phyloP scores from a whole-genome alignment of 148 eudicot species.

The Rhododendron kiyosumense region DNA sequence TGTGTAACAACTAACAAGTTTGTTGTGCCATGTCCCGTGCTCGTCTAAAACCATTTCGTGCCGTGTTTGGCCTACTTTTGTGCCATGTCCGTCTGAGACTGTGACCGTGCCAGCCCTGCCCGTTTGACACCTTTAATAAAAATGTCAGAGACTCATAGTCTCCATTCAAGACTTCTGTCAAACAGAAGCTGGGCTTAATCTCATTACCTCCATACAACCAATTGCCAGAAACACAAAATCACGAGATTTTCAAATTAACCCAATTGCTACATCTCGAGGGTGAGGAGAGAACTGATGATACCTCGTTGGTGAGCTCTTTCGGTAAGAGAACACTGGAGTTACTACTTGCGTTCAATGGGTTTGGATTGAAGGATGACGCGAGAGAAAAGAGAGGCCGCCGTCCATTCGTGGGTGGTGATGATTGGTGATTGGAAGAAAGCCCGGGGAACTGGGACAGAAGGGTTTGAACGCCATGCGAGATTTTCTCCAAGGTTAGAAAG shows the following conservation, averaged over 20 bases:
- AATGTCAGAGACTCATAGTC: no score
- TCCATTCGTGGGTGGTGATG: slow-evolving; percentile 18
- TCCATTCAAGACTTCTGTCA: slow-evolving; percentile 28
- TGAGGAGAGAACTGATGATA: slow-evolving; percentile 4
- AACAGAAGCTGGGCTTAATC: slow-evolving; percentile 22
- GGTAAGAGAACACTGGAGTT: slow-evolving; percentile 16
- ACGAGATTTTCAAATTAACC: background rate
- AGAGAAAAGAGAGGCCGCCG: slow-evolving; percentile 18
- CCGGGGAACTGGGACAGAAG: slow-evolving; percentile 39
- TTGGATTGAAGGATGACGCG: slow-evolving; percentile 17
- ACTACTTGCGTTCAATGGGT: slow-evolving; percentile 5
- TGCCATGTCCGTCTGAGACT: no score
- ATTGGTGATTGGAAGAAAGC: slow-evolving; percentile 13
- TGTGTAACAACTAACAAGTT: no score
- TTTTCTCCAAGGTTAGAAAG: slow-evolving; percentile 34
- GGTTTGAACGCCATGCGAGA: slow-evolving; percentile 48
- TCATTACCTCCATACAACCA: background rate
- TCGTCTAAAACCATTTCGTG: no score
- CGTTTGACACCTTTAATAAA: no score
- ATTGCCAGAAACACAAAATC: background rate
- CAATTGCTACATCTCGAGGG: background rate
- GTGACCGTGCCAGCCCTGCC: background rate
- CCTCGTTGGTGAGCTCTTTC: slow-evolving; percentile 16
- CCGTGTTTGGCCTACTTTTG: no score
- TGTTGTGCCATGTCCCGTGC: no score